Conservation (phyloP, 495 filamentous ascomycete species). For the Tuber aestivum region DNA sequence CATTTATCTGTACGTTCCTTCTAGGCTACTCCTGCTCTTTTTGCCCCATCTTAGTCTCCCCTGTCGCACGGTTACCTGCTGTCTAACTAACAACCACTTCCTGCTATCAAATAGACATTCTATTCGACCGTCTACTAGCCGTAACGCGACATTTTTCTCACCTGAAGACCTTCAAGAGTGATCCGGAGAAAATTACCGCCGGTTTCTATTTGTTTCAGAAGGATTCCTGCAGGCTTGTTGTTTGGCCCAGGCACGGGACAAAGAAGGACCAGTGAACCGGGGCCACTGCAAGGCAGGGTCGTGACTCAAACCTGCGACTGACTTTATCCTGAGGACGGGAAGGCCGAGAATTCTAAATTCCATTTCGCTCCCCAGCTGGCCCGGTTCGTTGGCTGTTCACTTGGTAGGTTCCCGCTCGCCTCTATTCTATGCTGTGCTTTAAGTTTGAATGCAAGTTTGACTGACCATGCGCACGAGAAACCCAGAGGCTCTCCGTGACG, state of each 20-base stretch:
- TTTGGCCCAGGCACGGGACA: conserved; percentile 32
- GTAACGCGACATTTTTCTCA: conserved; percentile 19
- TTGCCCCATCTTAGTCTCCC: conserved; percentile 20
- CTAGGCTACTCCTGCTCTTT: conserved; percentile 19
- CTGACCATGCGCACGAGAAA: conserved; percentile 30
- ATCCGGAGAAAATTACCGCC: conserved; percentile 16
- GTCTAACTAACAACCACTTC: conserved; percentile 28
- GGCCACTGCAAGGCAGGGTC: conserved; percentile 31
- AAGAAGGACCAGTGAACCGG: conserved; percentile 24
- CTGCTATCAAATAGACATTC: conserved; percentile 22
- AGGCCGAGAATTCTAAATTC: conserved; percentile 26
- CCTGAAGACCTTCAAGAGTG: conserved; percentile 8
- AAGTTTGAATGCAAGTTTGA: conserved; percentile 32
- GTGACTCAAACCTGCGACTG: conserved; percentile 22
- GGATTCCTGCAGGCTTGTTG: conserved; percentile 35
- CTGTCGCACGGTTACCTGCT: conserved; percentile 21
- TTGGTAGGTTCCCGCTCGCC: conserved; percentile 26
- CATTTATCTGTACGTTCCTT: conserved; percentile 36
- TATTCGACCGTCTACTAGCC: conserved; percentile 20
- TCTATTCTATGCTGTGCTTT: conserved; percentile 17
- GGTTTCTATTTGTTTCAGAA: conserved; percentile 29
- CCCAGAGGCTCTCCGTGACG: conserved; percentile 29
- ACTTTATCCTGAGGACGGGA: conserved; percentile 16
- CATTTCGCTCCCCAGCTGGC: conserved; percentile 8
- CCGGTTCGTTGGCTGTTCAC: conserved; percentile 5